These are phyloP conservation scores for Leishmania lainsoni DNA, from an alignment of 208 protist genomes.

Conservation along the genomic window DNA sequence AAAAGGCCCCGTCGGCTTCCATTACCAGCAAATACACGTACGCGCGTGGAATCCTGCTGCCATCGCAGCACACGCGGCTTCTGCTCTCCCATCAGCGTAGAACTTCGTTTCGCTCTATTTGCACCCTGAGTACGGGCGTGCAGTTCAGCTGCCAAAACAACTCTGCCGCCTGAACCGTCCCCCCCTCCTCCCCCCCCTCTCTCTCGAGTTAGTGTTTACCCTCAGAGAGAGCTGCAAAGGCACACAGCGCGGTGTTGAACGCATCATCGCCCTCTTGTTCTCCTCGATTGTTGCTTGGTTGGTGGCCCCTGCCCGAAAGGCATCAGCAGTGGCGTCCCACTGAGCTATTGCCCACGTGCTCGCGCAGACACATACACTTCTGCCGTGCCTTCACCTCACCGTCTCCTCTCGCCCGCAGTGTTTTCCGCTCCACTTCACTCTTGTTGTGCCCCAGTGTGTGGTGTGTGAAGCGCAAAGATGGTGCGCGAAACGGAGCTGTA, in stretches of 20 bases:
- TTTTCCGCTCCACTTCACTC: neutral
- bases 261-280: neutral
- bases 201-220: neutral
- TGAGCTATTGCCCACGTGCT: neutral
- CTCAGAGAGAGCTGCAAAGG: neutral
- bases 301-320: neutral
- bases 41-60: no score
- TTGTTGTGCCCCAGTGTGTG: neutral
- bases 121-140: no score
- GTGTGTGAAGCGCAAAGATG: slow-evolving; percentile 39
- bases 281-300: neutral
- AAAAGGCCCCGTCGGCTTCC: no score
- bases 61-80: no score
- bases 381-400: neutral
- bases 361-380: neutral
- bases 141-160: no score
- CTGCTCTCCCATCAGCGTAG: no score
- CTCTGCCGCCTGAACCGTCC: no score
- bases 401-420: neutral
- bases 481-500: slow-evolving; percentile 91
- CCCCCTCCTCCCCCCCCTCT: no score
- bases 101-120: no score
- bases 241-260: neutral
- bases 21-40: no score
- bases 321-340: neutral